Evolutionary conservation across 768 basidiomycete species (phyloP).

Genomic region (Suillus variegatus): DNA sequence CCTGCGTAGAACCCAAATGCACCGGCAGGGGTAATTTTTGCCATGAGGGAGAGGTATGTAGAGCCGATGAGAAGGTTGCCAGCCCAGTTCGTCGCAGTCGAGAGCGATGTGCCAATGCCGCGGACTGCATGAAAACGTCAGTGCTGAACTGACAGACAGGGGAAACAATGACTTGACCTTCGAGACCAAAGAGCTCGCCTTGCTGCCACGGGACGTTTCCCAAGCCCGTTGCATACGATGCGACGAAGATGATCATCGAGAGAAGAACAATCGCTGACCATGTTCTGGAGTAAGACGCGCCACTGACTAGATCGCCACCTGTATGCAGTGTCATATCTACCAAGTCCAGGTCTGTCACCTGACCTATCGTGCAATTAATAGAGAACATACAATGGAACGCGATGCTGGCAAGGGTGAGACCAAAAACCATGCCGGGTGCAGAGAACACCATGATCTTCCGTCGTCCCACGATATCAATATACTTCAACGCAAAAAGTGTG

Average conservation of each 20-base stretch:
- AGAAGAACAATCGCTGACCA: slow-evolving; percentile 74
- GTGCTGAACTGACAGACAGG: neutral
- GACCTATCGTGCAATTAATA: neutral
- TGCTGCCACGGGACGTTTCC: slow-evolving; percentile 89
- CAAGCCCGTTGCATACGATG: slow-evolving; percentile 76
- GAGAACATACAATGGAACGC: slow-evolving; percentile 63
- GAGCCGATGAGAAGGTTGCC: slow-evolving; percentile 75
- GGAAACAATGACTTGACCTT: slow-evolving; percentile 43
- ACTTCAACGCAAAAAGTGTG: slow-evolving; percentile 70
- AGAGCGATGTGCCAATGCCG: slow-evolving; percentile 74
- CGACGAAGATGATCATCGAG: slow-evolving; percentile 84
- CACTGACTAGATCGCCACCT: slow-evolving; percentile 58
- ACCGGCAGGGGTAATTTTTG: slow-evolving; percentile 68
- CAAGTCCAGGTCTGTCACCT: neutral
- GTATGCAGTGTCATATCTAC: slow-evolving; percentile 63
- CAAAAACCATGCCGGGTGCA: slow-evolving; percentile 72
- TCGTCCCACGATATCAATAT: slow-evolving; percentile 70
- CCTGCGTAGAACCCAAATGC: slow-evolving; percentile 80
- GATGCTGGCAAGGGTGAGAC: slow-evolving; percentile 61
- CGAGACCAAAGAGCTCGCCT: slow-evolving; percentile 78
- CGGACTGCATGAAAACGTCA: slow-evolving; percentile 45
- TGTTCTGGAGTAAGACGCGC: slow-evolving; percentile 53
- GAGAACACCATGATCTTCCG: slow-evolving; percentile 71
- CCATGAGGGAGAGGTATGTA: slow-evolving; percentile 82
- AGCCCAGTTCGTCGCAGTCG: slow-evolving; percentile 79